phyloP scores from a whole-genome alignment of 2,329 filamentous ascomycete species.

The Aspergillus sp. region DNA sequence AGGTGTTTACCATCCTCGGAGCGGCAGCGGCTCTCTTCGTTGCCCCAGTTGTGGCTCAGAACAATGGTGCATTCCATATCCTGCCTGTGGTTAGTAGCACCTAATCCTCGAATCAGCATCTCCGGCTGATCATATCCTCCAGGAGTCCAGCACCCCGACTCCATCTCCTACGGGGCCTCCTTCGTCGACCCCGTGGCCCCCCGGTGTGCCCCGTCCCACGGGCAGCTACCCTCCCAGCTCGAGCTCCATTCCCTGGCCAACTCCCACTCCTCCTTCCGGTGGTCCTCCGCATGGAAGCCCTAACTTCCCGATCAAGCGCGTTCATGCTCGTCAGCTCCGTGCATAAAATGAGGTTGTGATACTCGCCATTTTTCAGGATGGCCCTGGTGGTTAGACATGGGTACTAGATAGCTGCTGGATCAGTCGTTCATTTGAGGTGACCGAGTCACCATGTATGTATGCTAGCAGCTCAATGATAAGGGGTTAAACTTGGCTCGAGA shows the following conservation, averaged over 20 bases:
- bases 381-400: slow-evolving; percentile 5
- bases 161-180: slow-evolving; percentile 5
- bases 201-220: background rate
- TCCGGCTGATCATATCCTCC: background rate
- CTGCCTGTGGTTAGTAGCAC: slow-evolving; percentile 7
- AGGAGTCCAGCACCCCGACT: slow-evolving; percentile 4
- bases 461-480: slow-evolving; percentile 2
- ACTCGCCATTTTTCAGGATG: background rate
- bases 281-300: slow-evolving; percentile 7
- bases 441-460: slow-evolving; percentile 8
- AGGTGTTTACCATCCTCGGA: slow-evolving; percentile 26
- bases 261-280: slow-evolving; percentile 4
- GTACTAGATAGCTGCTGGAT: slow-evolving; percentile 20
- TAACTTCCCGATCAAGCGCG: slow-evolving; percentile 14
- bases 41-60: slow-evolving; percentile 22
- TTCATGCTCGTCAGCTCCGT: slow-evolving; percentile 28
- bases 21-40: slow-evolving; percentile 23
- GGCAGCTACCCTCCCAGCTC: slow-evolving; percentile 8
- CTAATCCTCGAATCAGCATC: background rate
- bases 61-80: slow-evolving; percentile 10
- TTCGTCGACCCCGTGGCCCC: slow-evolving; percentile 1
- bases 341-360: slow-evolving; percentile 9
- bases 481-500: background rate
- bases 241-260: background rate
- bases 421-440: slow-evolving; percentile 15